These are phyloP conservation scores for Tolypocladium paradoxum DNA, from an alignment of 2,329 filamentous ascomycete genomes.

Conservation along the genomic window DNA sequence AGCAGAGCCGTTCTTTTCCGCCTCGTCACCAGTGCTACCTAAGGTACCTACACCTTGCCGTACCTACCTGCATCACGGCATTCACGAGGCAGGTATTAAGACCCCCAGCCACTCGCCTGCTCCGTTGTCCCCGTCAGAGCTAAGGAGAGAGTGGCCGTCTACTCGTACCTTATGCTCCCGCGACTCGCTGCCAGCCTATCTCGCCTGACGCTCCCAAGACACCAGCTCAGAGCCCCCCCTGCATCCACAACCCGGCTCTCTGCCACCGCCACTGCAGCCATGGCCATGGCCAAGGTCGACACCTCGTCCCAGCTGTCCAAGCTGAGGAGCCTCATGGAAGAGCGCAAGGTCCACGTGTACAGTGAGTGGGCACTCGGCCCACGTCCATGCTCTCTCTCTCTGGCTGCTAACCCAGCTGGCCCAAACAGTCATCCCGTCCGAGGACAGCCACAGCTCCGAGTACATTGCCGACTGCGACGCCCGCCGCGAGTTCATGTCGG, in stretches of 20 bases:
- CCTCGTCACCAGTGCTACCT: not conserved
- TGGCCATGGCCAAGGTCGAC: constrained; percentile 43
- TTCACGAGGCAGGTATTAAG: not conserved
- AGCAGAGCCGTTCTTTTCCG: not conserved
- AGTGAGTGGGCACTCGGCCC: constrained; percentile 42
- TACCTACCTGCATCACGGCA: too few relatives aligned
- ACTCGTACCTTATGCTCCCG: too few relatives aligned
- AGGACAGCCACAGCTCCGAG: constrained; percentile 95
- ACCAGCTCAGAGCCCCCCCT: not conserved
- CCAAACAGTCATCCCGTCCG: constrained; percentile 74
- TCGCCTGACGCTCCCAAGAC: not conserved
- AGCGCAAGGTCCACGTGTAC: constrained; percentile 82
- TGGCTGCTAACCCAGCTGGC: not conserved
- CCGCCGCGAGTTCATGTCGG: constrained; percentile 81
- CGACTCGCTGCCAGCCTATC: not conserved
- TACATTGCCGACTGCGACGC: constrained; percentile 96
- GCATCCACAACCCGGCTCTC: not conserved
- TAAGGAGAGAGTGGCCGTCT: not conserved
- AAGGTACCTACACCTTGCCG: too few relatives aligned
- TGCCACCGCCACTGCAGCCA: not conserved
- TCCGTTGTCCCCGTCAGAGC: not conserved
- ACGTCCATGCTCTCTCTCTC: not conserved
- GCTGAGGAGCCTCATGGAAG: constrained; percentile 77
- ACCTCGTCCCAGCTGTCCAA: constrained; percentile 65
- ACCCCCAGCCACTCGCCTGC: not conserved